These are phyloP conservation scores for carrot (Daucus carota) DNA, from an alignment of 129 eudicot genomes.

Conservation along the genomic window DNA sequence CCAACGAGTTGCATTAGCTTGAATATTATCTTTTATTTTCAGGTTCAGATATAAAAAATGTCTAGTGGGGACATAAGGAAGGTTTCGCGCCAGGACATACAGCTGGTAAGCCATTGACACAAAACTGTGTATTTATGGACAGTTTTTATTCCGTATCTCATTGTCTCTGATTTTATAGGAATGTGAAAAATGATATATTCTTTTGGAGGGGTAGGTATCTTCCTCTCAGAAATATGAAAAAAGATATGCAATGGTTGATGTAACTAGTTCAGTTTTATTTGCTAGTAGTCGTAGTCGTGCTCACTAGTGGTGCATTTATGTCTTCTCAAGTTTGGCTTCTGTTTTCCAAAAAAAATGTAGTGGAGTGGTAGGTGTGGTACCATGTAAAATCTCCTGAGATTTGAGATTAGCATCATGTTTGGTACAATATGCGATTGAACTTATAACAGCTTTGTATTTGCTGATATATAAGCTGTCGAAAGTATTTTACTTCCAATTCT, in stretches of 20 bases:
- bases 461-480: neutral
- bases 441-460: neutral
- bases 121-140: slow-evolving; percentile 4
- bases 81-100: slow-evolving; percentile 75
- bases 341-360: neutral
- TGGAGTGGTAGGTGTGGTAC: neutral
- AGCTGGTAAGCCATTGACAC: slow-evolving; percentile 50
- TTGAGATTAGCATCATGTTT: neutral
- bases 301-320: neutral
- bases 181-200: neutral
- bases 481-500: neutral
- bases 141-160: neutral
- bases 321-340: neutral
- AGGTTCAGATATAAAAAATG: slow-evolving; percentile 35
- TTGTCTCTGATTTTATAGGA: neutral
- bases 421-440: neutral
- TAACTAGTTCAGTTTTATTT: neutral
- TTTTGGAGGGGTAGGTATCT: neutral
- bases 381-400: neutral
- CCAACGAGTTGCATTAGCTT: neutral
- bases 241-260: neutral
- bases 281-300: neutral
- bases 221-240: neutral
- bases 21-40: neutral
- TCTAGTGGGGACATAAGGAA: slow-evolving; percentile 59